Evolutionary conservation across 164 flowering plant genomes (phyloP).

Genomic region (Liquidambar formosana): DNA sequence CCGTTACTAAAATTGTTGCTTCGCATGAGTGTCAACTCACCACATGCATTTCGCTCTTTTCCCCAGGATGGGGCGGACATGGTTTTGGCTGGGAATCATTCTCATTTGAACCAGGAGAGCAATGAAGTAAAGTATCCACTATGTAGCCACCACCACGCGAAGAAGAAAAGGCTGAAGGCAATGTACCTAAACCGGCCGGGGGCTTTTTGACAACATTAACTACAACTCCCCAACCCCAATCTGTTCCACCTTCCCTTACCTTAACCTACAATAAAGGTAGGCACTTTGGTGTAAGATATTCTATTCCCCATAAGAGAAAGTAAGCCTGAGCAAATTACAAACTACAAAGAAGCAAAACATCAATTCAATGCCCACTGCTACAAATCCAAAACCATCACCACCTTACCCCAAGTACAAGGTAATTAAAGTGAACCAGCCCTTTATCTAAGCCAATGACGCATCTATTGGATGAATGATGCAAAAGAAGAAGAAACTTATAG

Average conservation of each 20-base stretch:
- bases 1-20: too few relatives aligned
- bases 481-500: too few relatives aligned
- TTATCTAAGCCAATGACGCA: too few relatives aligned
- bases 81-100: constrained; percentile 90
- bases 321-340: too few relatives aligned
- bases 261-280: constrained; percentile 55
- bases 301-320: too few relatives aligned
- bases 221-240: constrained; percentile 99
- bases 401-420: too few relatives aligned
- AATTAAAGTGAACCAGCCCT: too few relatives aligned
- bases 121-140: constrained; percentile 92
- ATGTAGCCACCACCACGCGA: constrained; percentile 75
- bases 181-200: constrained; percentile 42
- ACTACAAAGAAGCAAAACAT: too few relatives aligned
- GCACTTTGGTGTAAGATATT: background rate
- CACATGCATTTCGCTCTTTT: constrained; percentile 99
- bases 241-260: constrained; percentile 92
- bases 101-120: constrained; percentile 76
- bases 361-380: too few relatives aligned
- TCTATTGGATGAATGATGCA: too few relatives aligned
- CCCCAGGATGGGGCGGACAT: constrained; percentile 88
- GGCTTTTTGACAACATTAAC: constrained; percentile 87
- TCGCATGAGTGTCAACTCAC: constrained; percentile 63
- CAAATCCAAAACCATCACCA: too few relatives aligned
- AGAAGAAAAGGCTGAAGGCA: constrained; percentile 46